Percentiles rank a stretch among this genome's conserved stretches.
Evolutionary conservation across 805 yeast genomes (phyloP).

Genomic region (Dipodascus albidus): DNA sequence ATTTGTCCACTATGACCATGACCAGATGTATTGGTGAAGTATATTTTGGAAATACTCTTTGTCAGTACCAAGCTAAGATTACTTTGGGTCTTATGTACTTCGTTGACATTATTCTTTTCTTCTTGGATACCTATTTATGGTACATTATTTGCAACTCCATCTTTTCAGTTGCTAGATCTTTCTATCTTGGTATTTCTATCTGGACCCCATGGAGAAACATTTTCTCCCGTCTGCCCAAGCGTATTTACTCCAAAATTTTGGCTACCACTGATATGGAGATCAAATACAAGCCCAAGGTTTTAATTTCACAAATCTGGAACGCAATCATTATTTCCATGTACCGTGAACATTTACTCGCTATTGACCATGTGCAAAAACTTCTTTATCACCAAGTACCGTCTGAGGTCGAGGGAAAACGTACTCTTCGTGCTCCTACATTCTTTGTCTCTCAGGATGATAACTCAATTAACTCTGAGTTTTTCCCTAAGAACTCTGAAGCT

Average conservation of each 20-base stretch:
- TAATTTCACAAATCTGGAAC: constrained; percentile 98
- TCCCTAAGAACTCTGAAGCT: constrained; percentile 96
- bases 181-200: constrained; percentile 97
- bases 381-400: constrained; percentile 97
- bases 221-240: constrained; percentile 94
- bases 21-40: constrained; percentile 85
- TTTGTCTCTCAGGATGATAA: constrained; percentile 95
- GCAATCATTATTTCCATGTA: constrained; percentile 98
- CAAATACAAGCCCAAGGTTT: constrained; percentile 95
- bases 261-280: constrained; percentile 99
- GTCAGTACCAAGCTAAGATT: constrained; percentile 79
- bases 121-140: constrained; percentile 99
- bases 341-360: constrained; percentile 96
- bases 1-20: constrained; percentile 72
- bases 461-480: constrained; percentile 90
- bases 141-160: constrained; percentile 90
- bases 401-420: constrained; percentile 96
- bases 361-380: constrained; percentile 96
- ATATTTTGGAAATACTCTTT: constrained; percentile 69
- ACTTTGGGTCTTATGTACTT: constrained; percentile 86
- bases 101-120: constrained; percentile 89
- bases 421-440: constrained; percentile 97
- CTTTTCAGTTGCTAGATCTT: constrained; percentile 94
- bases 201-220: constrained; percentile 99
- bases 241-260: constrained; percentile 94